Evolutionary conservation across 768 basidiomycete genomes (phyloP).

Genomic region (Leccinum longicurvipes): DNA sequence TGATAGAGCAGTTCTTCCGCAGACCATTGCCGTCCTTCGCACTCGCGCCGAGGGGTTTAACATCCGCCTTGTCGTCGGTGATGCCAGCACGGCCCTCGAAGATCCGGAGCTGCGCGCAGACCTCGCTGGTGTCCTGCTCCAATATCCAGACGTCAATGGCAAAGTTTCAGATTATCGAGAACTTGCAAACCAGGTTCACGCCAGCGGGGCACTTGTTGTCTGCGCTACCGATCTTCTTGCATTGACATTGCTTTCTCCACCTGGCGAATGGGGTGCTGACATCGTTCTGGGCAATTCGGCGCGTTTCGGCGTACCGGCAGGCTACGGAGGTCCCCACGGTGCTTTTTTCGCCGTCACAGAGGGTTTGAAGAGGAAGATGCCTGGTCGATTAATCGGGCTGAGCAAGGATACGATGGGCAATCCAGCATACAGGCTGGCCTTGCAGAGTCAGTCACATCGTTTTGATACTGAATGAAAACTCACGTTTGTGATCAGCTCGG

Average conservation of each 20-base stretch:
- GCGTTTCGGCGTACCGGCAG: slow-evolving; percentile 93
- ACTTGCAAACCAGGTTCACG: slow-evolving; percentile 68
- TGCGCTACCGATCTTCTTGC: slow-evolving; percentile 93
- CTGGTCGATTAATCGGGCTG: slow-evolving; percentile 91
- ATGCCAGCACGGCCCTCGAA: slow-evolving; percentile 48
- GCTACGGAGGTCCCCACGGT: slow-evolving; percentile 97
- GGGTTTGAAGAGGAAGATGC: slow-evolving; percentile 94
- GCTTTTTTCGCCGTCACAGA: slow-evolving; percentile 97
- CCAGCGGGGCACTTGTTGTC: slow-evolving; percentile 73
- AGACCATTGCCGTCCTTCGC: slow-evolving; percentile 84
- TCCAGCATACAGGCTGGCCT: slow-evolving; percentile 85
- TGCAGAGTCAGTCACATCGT: slow-evolving; percentile 72
- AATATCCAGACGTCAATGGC: slow-evolving; percentile 93
- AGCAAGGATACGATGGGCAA: slow-evolving; percentile 83
- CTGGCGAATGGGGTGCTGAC: slow-evolving; percentile 99
- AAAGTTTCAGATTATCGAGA: slow-evolving; percentile 67
- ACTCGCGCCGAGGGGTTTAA: slow-evolving; percentile 94
- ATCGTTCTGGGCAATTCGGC: slow-evolving; percentile 94
- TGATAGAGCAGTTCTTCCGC: slow-evolving; percentile 78
- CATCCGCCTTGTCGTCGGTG: slow-evolving; percentile 73
- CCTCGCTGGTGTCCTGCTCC: slow-evolving; percentile 84
- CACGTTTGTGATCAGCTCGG: slow-evolving; percentile 53
- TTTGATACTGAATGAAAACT: slow-evolving; percentile 6
- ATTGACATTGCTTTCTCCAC: slow-evolving; percentile 87
- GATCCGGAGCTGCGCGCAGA: slow-evolving; percentile 55